phyloP scores from a whole-genome alignment of 1,284 basidiomycete genomes.

The Cryptococcus sp. region DNA sequence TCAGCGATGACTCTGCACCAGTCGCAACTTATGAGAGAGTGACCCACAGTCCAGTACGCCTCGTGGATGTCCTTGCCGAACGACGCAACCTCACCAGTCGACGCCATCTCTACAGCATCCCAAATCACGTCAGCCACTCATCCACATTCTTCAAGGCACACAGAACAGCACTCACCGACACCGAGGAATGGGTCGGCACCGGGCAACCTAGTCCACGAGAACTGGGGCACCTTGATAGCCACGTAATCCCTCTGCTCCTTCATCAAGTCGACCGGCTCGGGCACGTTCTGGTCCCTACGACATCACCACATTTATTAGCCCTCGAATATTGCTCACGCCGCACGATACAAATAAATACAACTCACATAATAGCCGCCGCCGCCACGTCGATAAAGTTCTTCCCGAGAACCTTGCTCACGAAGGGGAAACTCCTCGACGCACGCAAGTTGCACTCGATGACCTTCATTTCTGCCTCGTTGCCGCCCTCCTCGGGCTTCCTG shows the following conservation, averaged over 20 bases:
- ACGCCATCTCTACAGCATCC: conserved; percentile 83
- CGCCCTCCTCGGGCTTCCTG: conserved; percentile 65
- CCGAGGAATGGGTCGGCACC: conserved; percentile 92
- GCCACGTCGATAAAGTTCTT: conserved; percentile 97
- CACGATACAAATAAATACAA: conserved; percentile 42
- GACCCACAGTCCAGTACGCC: conserved; percentile 78
- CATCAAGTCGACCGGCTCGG: conserved; percentile 93
- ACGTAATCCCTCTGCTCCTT: conserved; percentile 84
- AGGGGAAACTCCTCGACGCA: conserved; percentile 97
- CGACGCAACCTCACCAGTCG: conserved; percentile 96
- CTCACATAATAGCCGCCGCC: conserved; percentile 76
- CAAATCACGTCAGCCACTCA: neutral
- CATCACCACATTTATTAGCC: neutral
- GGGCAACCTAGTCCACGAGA: conserved; percentile 91
- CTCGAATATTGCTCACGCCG: neutral
- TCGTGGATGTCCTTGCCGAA: conserved; percentile 94
- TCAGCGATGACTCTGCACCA: conserved; percentile 61
- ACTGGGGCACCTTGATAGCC: conserved; percentile 96
- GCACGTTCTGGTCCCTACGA: conserved; percentile 61
- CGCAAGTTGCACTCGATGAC: conserved; percentile 99
- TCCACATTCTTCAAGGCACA: neutral
- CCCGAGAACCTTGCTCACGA: conserved; percentile 96
- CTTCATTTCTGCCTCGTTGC: conserved; percentile 68
- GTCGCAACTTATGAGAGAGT: conserved; percentile 61
- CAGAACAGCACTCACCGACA: conserved; percentile 62